Conservation (phyloP, 768 basidiomycete genomes). For the Chalciporus piperatus region DNA sequence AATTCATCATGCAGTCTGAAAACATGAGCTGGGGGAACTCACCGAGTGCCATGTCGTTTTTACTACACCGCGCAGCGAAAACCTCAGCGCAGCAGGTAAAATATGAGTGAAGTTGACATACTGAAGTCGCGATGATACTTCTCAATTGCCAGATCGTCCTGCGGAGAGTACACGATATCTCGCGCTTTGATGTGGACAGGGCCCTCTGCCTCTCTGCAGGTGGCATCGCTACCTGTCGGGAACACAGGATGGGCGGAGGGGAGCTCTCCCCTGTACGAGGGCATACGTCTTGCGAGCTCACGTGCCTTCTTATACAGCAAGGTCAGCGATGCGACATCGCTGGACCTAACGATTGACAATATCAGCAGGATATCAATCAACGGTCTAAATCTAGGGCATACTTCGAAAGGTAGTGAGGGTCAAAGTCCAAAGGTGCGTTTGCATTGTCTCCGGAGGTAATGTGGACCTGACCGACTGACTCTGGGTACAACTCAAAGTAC, state of each 20-base stretch:
- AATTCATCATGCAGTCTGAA: too few relatives aligned
- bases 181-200: too few relatives aligned
- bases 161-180: too few relatives aligned
- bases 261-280: constrained; percentile 15
- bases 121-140: too few relatives aligned
- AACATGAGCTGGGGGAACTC: too few relatives aligned
- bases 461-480: constrained; percentile 46
- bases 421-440: constrained; percentile 42
- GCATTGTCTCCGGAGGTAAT: constrained; percentile 41
- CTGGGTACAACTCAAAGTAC: constrained; percentile 39
- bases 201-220: constrained; percentile 10
- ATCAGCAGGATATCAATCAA: background rate
- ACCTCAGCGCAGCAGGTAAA: too few relatives aligned
- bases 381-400: constrained; percentile 18
- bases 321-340: constrained; percentile 44
- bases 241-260: constrained; percentile 21
- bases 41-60: too few relatives aligned
- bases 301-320: constrained; percentile 56
- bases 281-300: constrained; percentile 56
- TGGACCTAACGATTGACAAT: constrained; percentile 2
- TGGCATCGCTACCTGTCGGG: constrained; percentile 22
- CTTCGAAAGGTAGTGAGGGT: constrained; percentile 44
- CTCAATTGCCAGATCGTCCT: too few relatives aligned
- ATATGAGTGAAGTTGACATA: too few relatives aligned
- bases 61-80: too few relatives aligned